A percentile compares a stretch with the other conserved stretches of the same genome.
Conservation (phyloP, 306 rosid genomes). For the Ziziphus jujuba region DNA sequence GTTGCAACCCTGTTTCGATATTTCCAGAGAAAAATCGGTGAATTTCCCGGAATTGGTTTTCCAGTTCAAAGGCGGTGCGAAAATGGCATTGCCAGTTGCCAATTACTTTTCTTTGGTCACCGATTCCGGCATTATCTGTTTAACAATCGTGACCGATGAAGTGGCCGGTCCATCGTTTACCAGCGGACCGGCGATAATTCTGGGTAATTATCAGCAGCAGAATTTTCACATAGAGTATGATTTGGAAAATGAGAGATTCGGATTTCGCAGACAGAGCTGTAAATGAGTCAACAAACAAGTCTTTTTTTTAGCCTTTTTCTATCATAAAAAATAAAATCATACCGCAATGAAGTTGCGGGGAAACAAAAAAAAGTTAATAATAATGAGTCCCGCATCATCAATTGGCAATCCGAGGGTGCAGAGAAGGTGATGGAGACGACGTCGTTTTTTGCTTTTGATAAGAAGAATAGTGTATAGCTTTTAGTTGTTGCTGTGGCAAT, state of each 20-base stretch:
- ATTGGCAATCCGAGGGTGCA: too few species aligned
- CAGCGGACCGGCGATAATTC: conserved; percentile 70
- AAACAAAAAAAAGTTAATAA: too few species aligned
- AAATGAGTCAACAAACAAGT: neutral
- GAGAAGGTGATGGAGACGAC: too few species aligned
- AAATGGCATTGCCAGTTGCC: conserved; percentile 47
- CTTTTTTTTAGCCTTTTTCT: neutral
- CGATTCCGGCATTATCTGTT: conserved; percentile 41
- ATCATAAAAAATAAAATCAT: neutral
- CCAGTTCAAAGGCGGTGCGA: conserved; percentile 84
- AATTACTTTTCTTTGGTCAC: conserved; percentile 65
- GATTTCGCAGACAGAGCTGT: conserved; percentile 60
- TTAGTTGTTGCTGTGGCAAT: too few species aligned
- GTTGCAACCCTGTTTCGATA: conserved; percentile 60
- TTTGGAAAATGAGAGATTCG: conserved; percentile 62
- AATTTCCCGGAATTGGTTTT: conserved; percentile 55
- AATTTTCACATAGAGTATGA: conserved; percentile 72
- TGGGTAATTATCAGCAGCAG: conserved; percentile 86
- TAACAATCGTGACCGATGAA: conserved; percentile 51
- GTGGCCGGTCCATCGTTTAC: conserved; percentile 14
- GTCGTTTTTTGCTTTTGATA: too few species aligned
- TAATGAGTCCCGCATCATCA: too few species aligned
- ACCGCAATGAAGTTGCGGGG: too few species aligned
- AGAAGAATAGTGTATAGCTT: too few species aligned
- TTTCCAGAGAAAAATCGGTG: conserved; percentile 28